Percentiles rank a stretch among this genome's conserved stretches.
These are phyloP conservation scores for Amanita muscaria DNA, from an alignment of 768 basidiomycete species.

Conservation along the genomic window DNA sequence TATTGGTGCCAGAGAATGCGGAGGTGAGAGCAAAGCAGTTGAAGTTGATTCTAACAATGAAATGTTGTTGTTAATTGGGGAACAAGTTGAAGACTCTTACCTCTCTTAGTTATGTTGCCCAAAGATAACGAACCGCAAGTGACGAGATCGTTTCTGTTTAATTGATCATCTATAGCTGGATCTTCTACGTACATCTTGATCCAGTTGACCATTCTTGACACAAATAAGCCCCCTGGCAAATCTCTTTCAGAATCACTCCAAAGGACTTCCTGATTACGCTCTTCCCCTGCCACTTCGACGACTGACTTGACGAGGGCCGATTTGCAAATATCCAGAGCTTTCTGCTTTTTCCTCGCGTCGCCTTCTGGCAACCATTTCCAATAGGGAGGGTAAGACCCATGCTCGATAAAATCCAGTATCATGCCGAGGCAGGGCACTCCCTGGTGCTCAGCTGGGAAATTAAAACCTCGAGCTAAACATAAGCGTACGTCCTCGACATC, in stretches of 20 bases:
- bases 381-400: conserved; percentile 54
- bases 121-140: conserved; percentile 79
- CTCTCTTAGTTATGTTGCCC: conserved; percentile 73
- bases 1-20: conserved; percentile 53
- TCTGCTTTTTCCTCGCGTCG: conserved; percentile 53
- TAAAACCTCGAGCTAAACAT: conserved; percentile 57
- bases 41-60: conserved; percentile 44
- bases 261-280: conserved; percentile 67
- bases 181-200: conserved; percentile 44
- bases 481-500: conserved; percentile 72
- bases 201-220: conserved; percentile 70
- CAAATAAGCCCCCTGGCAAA: conserved; percentile 60
- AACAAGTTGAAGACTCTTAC: too few species aligned
- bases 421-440: conserved; percentile 49
- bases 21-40: conserved; percentile 52
- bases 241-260: conserved; percentile 56
- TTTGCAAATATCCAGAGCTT: conserved; percentile 74
- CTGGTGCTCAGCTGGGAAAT: conserved; percentile 48
- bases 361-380: conserved; percentile 48
- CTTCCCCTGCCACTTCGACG: conserved; percentile 79
- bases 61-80: too few species aligned
- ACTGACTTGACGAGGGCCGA: conserved; percentile 79
- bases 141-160: conserved; percentile 58
- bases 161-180: conserved; percentile 13
- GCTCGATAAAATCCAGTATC: conserved; percentile 69